Evolutionary conservation across 306 rosid species (phyloP).

Genomic region (Carpinus fangiana): DNA sequence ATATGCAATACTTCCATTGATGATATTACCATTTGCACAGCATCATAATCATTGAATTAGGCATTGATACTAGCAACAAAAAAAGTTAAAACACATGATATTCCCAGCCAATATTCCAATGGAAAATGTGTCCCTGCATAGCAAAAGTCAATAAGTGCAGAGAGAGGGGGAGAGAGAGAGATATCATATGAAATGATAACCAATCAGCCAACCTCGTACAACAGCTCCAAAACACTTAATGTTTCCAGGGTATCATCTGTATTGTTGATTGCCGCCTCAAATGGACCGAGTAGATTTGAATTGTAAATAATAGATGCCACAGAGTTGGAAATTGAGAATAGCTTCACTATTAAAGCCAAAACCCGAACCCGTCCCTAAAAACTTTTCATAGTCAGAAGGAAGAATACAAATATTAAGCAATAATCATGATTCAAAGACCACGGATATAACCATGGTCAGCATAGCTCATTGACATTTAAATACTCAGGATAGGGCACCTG

Average conservation of each 20-base stretch:
- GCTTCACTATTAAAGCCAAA: constrained; percentile 84
- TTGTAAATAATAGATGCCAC: constrained; percentile 65
- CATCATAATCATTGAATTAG: not conserved
- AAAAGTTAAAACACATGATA: not conserved
- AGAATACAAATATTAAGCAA: constrained; percentile 17
- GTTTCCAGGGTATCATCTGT: constrained; percentile 76
- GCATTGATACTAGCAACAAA: not conserved
- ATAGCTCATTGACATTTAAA: not conserved
- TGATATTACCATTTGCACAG: not conserved
- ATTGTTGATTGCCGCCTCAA: constrained; percentile 74
- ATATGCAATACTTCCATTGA: not conserved
- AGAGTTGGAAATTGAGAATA: constrained; percentile 69
- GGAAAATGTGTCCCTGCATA: not conserved
- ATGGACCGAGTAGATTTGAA: constrained; percentile 61
- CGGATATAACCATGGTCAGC: not conserved
- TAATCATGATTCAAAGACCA: constrained; percentile 17
- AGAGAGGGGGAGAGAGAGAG: constrained; percentile 9
- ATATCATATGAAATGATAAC: constrained; percentile 4
- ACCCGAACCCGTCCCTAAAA: constrained; percentile 86
- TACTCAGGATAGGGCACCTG: not conserved
- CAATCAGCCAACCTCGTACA: constrained; percentile 68
- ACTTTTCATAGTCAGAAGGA: constrained; percentile 13
- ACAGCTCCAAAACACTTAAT: constrained; percentile 81
- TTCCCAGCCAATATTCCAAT: not conserved
- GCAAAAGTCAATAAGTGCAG: not conserved